Evolutionary conservation across 768 basidiomycete species (phyloP), one percentile per base, ranked within the genome.

Genomic region (Termitomyces heimii): DNA sequence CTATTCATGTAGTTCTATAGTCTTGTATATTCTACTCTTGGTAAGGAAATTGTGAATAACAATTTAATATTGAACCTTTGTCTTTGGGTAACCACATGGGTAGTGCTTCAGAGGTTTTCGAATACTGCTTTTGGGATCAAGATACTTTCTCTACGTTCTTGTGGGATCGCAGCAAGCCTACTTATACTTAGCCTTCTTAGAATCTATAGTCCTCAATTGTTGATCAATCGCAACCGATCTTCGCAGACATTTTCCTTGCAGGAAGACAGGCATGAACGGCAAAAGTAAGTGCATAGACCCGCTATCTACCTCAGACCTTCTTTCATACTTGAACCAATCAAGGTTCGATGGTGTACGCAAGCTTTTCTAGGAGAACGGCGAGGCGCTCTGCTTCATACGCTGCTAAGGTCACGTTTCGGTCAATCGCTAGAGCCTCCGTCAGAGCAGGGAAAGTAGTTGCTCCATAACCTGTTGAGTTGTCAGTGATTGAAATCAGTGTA

Each of bases 361-460:
- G 76, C 51, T 74, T 73, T 53, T 79, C 73, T n/a, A 93, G 68
- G 54, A 87, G 74, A 6, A 64, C 66, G 24, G 73, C 71, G 60
- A 92, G 71, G 49, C 88, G 79, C 12, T 69, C 67, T 12, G 80
- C 79, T 67, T 94, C 91, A 60, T 80, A 69, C 58, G 81, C 66
- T 1, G 85, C 86, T 60, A 85, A 67, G 0, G 81, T 83, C 13
- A 71, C 69, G 64, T 90, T 84, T 63, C 82, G 75, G 53, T 93
- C 89, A 39, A 84, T 77, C 24, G 82, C 77, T 62, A 94, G 79
- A 0, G 91, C 81, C 67, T 95, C 92, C 0, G 85, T 87, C 29
- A 94, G 72, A 16, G 78, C 90, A 1, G 92, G 93, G 59, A 94
- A 76, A 0, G 91, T 91, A 0, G 92, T 93, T 2, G 92, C 89